phyloP scores from a whole-genome alignment of 768 basidiomycete genomes.

The Boletus rubropictus region DNA sequence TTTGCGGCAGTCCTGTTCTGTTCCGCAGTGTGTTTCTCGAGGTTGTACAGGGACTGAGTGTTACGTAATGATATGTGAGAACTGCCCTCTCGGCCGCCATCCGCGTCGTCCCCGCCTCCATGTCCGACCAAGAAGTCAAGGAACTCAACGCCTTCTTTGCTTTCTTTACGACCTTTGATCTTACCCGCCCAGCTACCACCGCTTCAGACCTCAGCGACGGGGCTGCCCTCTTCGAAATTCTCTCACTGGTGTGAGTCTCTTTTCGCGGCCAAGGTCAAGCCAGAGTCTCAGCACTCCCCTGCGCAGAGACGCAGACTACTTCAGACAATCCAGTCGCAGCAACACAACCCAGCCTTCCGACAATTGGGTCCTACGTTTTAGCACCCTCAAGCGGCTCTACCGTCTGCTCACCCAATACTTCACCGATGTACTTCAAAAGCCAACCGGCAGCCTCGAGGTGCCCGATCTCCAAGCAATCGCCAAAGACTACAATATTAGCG shows the following conservation, averaged over 20 bases:
- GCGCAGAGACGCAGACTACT: constrained; percentile 72
- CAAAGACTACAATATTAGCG: constrained; percentile 60
- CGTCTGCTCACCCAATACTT: constrained; percentile 87
- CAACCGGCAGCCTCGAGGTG: constrained; percentile 71
- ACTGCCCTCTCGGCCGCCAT: constrained; percentile 3
- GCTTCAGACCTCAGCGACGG: constrained; percentile 78
- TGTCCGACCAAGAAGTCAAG: constrained; percentile 42
- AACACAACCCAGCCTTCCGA: constrained; percentile 61
- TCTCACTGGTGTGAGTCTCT: constrained; percentile 63
- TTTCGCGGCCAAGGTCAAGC: neutral
- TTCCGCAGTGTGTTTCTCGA: constrained; percentile 20
- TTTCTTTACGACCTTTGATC: constrained; percentile 71
- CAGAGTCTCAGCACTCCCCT: constrained; percentile 7
- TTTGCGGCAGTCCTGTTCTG: too few relatives aligned
- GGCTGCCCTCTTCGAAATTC: constrained; percentile 65
- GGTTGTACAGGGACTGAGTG: constrained; percentile 23
- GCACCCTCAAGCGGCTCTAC: constrained; percentile 76
- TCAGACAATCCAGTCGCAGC: constrained; percentile 55
- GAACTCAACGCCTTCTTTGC: constrained; percentile 79
- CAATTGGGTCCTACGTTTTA: constrained; percentile 88
- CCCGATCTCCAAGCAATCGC: constrained; percentile 85
- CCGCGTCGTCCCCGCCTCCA: constrained; percentile 9
- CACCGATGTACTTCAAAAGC: constrained; percentile 75
- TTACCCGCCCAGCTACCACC: constrained; percentile 56
- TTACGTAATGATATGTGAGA: constrained; percentile 23